phyloP scores from a whole-genome alignment of 2,329 filamentous ascomycete genomes.

The Zymoseptoria ardabiliae region DNA sequence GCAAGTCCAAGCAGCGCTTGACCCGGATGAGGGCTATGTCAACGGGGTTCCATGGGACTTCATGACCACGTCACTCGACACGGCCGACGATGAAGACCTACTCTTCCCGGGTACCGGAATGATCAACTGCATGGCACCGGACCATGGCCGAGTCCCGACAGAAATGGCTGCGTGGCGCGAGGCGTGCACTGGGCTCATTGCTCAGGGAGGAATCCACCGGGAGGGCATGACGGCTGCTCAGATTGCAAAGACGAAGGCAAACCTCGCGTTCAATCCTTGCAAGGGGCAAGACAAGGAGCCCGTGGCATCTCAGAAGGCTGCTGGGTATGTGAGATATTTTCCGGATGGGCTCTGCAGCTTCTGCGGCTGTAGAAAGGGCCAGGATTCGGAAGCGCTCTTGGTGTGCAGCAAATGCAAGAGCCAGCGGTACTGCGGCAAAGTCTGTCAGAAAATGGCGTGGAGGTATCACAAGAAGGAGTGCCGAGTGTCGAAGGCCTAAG shows the following conservation, averaged over 20 bases:
- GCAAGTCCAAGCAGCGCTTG: slow-evolving; percentile 1
- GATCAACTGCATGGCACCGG: not conserved
- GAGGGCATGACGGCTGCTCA: slow-evolving; percentile 4
- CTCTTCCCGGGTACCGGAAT: not conserved
- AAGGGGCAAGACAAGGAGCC: not conserved
- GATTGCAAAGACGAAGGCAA: slow-evolving; percentile 37
- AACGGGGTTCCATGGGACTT: slow-evolving; percentile 1
- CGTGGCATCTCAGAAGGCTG: not conserved
- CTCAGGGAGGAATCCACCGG: not conserved
- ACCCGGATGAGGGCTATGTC: slow-evolving; percentile 1
- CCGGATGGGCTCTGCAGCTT: slow-evolving; percentile 8
- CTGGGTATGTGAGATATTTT: slow-evolving; percentile 8
- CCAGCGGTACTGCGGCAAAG: not conserved
- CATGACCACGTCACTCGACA: not conserved
- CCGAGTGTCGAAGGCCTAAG: not conserved
- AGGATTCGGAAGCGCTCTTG: not conserved
- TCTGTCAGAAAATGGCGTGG: not conserved
- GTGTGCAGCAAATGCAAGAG: not conserved
- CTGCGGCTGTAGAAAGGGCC: slow-evolving; percentile 2
- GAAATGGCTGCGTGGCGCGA: not conserved
- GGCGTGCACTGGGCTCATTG: not conserved
- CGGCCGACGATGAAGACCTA: not conserved
- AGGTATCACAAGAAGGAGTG: not conserved
- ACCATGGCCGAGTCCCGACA: not conserved
- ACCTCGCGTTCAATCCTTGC: not conserved